Conservation (phyloP, 1,284 basidiomycete species). For the Pseudozyma sp. region DNA sequence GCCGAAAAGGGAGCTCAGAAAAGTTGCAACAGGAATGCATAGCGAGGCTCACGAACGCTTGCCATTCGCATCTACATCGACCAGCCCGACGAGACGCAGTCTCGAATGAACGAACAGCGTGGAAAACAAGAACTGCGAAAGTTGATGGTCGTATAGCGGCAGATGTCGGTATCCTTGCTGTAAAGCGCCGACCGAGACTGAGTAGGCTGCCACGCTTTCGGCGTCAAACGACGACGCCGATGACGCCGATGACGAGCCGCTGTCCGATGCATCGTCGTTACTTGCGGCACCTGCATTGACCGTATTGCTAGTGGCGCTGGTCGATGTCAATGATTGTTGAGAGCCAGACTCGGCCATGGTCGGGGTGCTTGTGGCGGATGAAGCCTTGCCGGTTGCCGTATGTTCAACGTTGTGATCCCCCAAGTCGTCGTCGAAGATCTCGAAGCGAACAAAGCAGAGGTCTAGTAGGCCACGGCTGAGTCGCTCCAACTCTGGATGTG, state of each 20-base stretch:
- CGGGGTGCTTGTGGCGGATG: background rate
- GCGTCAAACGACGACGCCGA: conserved; percentile 39
- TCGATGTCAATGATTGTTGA: conserved; percentile 5
- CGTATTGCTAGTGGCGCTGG: background rate
- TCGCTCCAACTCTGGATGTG: conserved; percentile 21
- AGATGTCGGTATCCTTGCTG: conserved; percentile 64
- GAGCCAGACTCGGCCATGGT: conserved; percentile 6
- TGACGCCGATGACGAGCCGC: conserved; percentile 20
- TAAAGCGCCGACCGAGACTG: conserved; percentile 43
- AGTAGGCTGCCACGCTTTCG: conserved; percentile 47
- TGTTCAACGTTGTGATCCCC: conserved; percentile 10
- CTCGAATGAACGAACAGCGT: conserved; percentile 62
- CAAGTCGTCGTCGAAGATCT: conserved; percentile 58
- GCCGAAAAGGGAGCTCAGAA: background rate
- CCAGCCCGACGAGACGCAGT: conserved; percentile 43
- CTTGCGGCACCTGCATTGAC: conserved; percentile 4
- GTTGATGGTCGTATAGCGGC: conserved; percentile 61
- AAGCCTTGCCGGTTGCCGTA: background rate
- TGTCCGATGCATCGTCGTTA: background rate
- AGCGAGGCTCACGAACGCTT: conserved; percentile 8
- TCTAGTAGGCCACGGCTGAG: conserved; percentile 62
- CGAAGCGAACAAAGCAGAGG: conserved; percentile 64
- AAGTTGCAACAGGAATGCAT: background rate
- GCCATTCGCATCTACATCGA: conserved; percentile 11
- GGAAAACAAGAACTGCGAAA: conserved; percentile 62